These are phyloP conservation scores for Gnetum montanum DNA, from an alignment of 75 land plant genomes.

Conservation along the genomic window DNA sequence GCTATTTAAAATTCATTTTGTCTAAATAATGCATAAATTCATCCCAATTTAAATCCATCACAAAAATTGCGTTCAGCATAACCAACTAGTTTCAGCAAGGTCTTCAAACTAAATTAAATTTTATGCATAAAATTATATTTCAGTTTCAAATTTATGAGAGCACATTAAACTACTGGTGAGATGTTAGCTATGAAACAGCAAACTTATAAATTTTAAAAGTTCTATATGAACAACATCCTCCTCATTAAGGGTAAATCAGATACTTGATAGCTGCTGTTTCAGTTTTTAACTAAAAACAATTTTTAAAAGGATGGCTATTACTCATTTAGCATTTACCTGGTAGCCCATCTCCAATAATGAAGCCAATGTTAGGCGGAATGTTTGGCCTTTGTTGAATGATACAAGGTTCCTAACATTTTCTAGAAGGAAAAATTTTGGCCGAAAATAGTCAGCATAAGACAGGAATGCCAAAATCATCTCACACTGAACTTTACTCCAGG, in stretches of 20 bases:
- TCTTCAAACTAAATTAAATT: neutral
- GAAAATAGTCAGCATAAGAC: slow-evolving; percentile 89
- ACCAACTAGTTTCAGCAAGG: neutral
- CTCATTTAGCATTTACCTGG: slow-evolving; percentile 36
- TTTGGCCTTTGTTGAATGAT: slow-evolving; percentile 91
- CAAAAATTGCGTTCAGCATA: neutral
- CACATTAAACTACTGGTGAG: neutral
- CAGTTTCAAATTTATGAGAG: neutral
- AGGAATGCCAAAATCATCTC: slow-evolving; percentile 92
- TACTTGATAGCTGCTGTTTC: neutral
- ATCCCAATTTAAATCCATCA: neutral
- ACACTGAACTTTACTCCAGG: slow-evolving; percentile 96
- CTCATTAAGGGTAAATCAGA: neutral
- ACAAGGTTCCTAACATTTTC: slow-evolving; percentile 93
- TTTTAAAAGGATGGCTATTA: neutral
- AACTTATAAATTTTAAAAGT: too few species aligned
- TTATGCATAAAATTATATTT: neutral
- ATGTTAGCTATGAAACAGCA: too few species aligned
- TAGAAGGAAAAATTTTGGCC: slow-evolving; percentile 75
- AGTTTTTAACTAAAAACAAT: neutral
- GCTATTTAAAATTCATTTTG: neutral
- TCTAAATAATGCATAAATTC: neutral
- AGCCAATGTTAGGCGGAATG: slow-evolving; percentile 68
- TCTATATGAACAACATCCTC: too few species aligned
- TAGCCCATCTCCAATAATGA: slow-evolving; percentile 70